Evolutionary conservation across 2,329 filamentous ascomycete genomes (phyloP), one percentile per base, ranked within the genome.

Genomic region (Aspergillus tanneri): DNA sequence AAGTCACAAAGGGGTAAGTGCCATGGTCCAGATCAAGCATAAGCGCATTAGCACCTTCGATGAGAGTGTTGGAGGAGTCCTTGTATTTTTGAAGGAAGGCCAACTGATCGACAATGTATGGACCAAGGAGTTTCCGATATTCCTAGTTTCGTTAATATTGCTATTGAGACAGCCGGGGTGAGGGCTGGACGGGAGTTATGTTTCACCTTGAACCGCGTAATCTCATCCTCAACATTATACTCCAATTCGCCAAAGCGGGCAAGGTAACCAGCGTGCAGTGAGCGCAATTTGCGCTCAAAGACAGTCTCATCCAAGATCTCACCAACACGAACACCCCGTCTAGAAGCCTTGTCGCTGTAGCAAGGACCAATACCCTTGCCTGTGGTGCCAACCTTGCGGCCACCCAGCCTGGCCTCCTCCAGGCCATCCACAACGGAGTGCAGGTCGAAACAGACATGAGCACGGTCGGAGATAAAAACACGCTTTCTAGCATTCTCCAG

Each of bases 41-140:
- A 40, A 84, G 72, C 8, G 82, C 82, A 57, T 85, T 84, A 41
- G 82, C 81, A 41, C 81, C 82, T 65, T 85, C 82, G 21, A 85
- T 77, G 5, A 85, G 73, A 52, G 82, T 82, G 57, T 77, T 76
- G 38, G 76, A 70, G 37, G 73, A 73, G 56, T 77, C 72, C 61
- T 81, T 77, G 40, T 79, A 77, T 48, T 76, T 75, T 53, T 77
- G 73, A 41, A 82, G 70, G 49, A 83, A 74, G 37, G 77, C 74
- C 43, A 82, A 71, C 48, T 71, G 70, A 51, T 74, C 70, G 51
- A 72, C 65, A 43, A 74, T 62, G 56, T 68, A 66, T 12, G 67
- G 69, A 45, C 61, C 61, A 30, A 71, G 61, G 35, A 60, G 61
- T 47, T 60, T 63, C 47, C 67, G 69, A 60, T 68, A 68, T 59